These are phyloP conservation scores for Globisporangium recalcitrans DNA, from an alignment of 352 stramenopile genomes.

Conservation along the genomic window DNA sequence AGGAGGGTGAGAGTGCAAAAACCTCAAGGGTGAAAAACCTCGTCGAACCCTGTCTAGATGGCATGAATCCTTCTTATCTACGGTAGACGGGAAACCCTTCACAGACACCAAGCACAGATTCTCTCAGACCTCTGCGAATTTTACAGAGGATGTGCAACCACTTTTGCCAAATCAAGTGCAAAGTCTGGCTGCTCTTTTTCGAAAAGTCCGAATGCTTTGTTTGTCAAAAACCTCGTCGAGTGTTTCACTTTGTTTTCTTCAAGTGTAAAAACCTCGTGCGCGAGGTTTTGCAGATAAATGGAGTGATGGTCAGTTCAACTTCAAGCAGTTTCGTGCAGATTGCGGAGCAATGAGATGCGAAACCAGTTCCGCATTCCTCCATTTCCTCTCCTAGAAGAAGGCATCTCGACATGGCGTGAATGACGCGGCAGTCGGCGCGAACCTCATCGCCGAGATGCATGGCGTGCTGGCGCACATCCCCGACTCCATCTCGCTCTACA, in stretches of 20 bases:
- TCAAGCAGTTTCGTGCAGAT: background rate
- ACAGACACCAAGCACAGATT: no score
- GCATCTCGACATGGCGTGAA: background rate
- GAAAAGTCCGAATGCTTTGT: no score
- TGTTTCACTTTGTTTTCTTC: background rate
- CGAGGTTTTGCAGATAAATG: no score
- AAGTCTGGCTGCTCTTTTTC: no score
- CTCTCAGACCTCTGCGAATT: no score
- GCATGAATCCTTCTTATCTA: no score
- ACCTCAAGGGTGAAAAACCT: no score
- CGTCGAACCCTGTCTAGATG: no score
- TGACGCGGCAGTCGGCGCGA: constrained; percentile 15
- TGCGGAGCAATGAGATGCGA: no score
- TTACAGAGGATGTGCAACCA: no score
- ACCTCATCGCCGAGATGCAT: constrained; percentile 63
- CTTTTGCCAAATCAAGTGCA: no score
- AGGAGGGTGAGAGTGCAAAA: background rate
- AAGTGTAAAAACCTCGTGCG: background rate
- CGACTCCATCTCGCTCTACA: constrained; percentile 67
- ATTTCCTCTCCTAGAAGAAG: background rate
- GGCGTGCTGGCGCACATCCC: constrained; percentile 60
- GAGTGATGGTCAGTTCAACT: background rate
- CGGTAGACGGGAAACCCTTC: no score
- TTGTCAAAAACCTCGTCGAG: background rate
- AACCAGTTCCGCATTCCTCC: background rate